Evolutionary conservation across 495 filamentous ascomycete genomes (phyloP).

Genomic region (Penicillium argentinense): DNA sequence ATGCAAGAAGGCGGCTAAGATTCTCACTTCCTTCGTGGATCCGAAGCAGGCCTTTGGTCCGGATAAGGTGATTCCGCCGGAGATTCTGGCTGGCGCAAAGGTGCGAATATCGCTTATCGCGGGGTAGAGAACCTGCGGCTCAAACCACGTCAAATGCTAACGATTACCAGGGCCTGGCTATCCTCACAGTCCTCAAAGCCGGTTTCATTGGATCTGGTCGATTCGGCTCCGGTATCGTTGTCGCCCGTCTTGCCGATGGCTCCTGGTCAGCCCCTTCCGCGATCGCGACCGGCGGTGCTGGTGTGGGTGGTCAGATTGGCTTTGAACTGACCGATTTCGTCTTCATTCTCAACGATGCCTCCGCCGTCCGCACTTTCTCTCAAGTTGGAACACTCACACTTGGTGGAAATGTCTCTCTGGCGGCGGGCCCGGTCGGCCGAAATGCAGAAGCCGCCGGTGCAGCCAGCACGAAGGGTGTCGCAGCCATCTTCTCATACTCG

Average conservation of each 20-base stretch:
- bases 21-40: constrained; percentile 92
- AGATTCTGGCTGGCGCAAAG: constrained; percentile 88
- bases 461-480: constrained; percentile 83
- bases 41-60: constrained; percentile 92
- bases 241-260: constrained; percentile 89
- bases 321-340: constrained; percentile 98
- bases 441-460: constrained; percentile 97
- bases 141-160: constrained; percentile 4
- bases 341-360: constrained; percentile 94
- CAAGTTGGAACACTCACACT: constrained; percentile 88
- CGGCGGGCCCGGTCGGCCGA: constrained; percentile 87
- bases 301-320: constrained; percentile 95
- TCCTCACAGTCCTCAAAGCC: constrained; percentile 93
- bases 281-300: constrained; percentile 85
- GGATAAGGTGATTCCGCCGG: constrained; percentile 95
- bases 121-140: constrained; percentile 8
- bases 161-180: constrained; percentile 85
- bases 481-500: constrained; percentile 91
- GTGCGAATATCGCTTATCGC: constrained; percentile 45
- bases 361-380: constrained; percentile 91
- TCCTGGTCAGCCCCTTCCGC: constrained; percentile 93
- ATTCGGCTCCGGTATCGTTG: constrained; percentile 90
- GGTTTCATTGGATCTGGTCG: constrained; percentile 92
- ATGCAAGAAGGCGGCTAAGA: constrained; percentile 89
- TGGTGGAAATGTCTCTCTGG: constrained; percentile 94